Conservation (phyloP, 2,329 filamentous ascomycete species). For the Fusarium praegraminearum region DNA sequence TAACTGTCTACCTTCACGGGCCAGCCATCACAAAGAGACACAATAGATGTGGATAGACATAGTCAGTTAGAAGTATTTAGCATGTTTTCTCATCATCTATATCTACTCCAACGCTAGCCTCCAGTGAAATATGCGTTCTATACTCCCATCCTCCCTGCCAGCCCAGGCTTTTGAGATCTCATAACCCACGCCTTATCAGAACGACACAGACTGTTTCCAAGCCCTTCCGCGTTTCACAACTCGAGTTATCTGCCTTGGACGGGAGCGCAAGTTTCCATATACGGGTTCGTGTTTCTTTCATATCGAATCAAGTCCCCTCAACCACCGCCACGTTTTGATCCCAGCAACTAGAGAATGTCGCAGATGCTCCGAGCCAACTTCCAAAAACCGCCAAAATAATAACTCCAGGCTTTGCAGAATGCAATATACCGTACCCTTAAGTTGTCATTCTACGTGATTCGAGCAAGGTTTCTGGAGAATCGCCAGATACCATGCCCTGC, state of each 20-base stretch:
- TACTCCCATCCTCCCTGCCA: background rate
- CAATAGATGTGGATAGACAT: background rate
- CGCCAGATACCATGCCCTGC: conserved; percentile 8
- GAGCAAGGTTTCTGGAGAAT: conserved; percentile 29
- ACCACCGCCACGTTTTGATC: conserved; percentile 39
- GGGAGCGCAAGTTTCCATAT: conserved; percentile 19
- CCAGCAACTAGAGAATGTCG: conserved; percentile 33
- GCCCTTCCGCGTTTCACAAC: conserved; percentile 3
- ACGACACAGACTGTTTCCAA: background rate
- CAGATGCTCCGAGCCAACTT: conserved; percentile 42
- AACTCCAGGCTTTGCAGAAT: conserved; percentile 48
- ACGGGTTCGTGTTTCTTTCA: conserved; percentile 33
- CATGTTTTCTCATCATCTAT: conserved; percentile 20
- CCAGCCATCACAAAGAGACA: background rate
- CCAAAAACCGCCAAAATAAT: conserved; percentile 33
- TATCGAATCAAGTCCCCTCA: conserved; percentile 30
- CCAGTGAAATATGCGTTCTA: conserved; percentile 14
- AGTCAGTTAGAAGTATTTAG: background rate
- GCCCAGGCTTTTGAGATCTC: conserved; percentile 3
- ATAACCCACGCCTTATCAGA: conserved; percentile 2
- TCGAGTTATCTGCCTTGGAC: background rate
- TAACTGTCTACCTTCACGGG: too few species aligned
- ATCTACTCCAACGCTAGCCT: conserved; percentile 17
- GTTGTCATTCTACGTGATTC: conserved; percentile 44
- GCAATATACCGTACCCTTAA: conserved; percentile 43